Conservation (phyloP, 768 basidiomycete genomes). For the Cystobasidiopsis lactophilus region DNA sequence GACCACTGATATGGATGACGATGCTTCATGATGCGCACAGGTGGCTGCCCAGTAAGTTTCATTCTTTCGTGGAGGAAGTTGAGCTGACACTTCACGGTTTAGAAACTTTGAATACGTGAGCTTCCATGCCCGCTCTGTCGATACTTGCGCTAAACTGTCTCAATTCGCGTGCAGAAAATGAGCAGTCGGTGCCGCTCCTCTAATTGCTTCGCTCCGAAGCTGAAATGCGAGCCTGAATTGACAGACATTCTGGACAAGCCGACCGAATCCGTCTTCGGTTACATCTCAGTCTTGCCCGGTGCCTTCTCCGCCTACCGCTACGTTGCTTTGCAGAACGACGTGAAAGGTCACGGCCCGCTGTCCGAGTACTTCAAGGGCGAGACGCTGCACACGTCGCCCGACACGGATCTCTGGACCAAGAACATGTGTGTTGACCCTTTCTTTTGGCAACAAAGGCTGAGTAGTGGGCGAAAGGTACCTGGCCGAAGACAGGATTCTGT, state of each 20-base stretch:
- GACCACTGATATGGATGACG: not conserved
- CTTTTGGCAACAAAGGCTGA: slow-evolving; percentile 12
- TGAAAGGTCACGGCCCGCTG: slow-evolving; percentile 58
- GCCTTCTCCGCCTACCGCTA: slow-evolving; percentile 65
- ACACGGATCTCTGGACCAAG: slow-evolving; percentile 62
- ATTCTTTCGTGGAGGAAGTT: not conserved
- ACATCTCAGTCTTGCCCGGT: slow-evolving; percentile 60
- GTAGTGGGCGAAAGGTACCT: slow-evolving; percentile 27
- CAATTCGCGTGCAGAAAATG: not conserved
- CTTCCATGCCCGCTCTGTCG: not conserved
- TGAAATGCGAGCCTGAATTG: not conserved
- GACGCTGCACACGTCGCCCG: slow-evolving; percentile 37
- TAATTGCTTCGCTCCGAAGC: too few relatives aligned
- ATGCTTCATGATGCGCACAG: not conserved
- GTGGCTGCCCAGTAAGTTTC: not conserved
- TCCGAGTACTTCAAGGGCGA: slow-evolving; percentile 96
- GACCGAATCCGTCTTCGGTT: slow-evolving; percentile 60
- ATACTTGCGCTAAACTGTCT: not conserved
- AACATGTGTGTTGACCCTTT: slow-evolving; percentile 91
- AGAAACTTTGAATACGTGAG: slow-evolving; percentile 1
- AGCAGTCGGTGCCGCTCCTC: not conserved
- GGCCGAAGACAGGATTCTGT: slow-evolving; percentile 54
- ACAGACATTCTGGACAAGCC: slow-evolving; percentile 20
- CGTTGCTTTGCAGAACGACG: slow-evolving; percentile 74
- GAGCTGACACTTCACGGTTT: not conserved